These are phyloP conservation scores for Nicotiana attenuata DNA, from an alignment of 257 asterid species.

Conservation along the genomic window DNA sequence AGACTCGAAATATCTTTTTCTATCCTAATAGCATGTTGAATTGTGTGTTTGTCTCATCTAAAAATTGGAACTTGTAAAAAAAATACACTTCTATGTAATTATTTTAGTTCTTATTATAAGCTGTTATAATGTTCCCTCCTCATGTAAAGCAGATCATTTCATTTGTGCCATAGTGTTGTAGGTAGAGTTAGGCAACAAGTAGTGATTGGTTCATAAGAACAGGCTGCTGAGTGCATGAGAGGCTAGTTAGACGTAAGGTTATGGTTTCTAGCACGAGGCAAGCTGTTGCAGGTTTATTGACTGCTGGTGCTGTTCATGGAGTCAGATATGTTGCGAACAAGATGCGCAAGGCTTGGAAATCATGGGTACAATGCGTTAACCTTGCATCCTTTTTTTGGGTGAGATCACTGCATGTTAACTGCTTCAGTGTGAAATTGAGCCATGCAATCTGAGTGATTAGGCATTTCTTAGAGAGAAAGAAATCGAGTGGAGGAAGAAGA, in stretches of 20 bases:
- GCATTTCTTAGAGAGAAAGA: no score
- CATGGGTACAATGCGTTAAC: conserved; percentile 32
- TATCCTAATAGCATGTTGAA: background rate
- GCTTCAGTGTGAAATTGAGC: no score
- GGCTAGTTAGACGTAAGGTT: conserved; percentile 66
- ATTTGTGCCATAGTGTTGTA: conserved; percentile 3
- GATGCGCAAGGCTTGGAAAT: conserved; percentile 80
- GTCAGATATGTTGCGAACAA: conserved; percentile 59
- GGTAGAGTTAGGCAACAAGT: conserved; percentile 34
- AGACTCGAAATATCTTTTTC: no score
- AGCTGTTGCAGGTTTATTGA: conserved; percentile 79
- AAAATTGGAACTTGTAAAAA: background rate
- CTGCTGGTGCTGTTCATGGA: conserved; percentile 71
- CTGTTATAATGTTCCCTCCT: background rate
- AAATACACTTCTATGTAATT: background rate
- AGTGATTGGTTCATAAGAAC: conserved; percentile 50
- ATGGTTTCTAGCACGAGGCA: conserved; percentile 88
- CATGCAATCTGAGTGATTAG: no score
- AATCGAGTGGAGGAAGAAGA: no score
- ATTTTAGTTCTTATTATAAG: background rate
- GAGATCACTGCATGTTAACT: background rate
- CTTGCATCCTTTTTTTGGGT: background rate
- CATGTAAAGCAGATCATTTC: background rate
- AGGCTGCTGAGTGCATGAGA: conserved; percentile 61
- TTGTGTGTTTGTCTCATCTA: background rate